Percentiles rank a stretch among this genome's conserved stretches.
Conservation (phyloP, 768 basidiomycete genomes). For the Lactifluus volemus region DNA sequence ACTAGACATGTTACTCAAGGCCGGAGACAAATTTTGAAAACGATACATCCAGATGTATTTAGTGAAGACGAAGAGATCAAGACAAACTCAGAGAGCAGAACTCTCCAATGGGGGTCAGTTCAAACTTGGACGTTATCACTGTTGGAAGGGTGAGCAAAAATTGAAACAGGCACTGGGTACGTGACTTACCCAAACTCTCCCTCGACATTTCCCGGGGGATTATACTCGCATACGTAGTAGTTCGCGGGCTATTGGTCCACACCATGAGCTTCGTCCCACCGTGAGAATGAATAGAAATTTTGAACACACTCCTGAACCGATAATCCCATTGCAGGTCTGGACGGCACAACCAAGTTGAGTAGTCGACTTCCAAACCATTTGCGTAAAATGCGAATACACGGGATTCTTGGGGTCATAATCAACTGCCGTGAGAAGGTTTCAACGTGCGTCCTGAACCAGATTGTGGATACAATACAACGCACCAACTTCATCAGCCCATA, state of each 20-base stretch:
- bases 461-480: conserved; percentile 25
- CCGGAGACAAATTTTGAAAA: not conserved
- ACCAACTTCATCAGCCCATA: conserved; percentile 65
- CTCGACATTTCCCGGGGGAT: conserved; percentile 51
- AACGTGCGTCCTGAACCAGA: not conserved
- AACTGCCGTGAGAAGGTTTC: conserved; percentile 28
- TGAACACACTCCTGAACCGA: conserved; percentile 46
- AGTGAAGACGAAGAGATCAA: not conserved
- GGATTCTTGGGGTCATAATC: conserved; percentile 52
- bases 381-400: conserved; percentile 58
- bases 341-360: conserved; percentile 58
- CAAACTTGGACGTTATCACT: conserved; percentile 28
- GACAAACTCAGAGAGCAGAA: not conserved
- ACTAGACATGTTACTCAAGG: too few species aligned
- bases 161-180: not conserved
- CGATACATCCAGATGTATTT: conserved; percentile 17
- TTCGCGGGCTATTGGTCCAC: conserved; percentile 36
- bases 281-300: not conserved
- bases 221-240: conserved; percentile 66
- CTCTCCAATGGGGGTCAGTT: not conserved
- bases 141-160: not conserved
- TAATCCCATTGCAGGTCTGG: conserved; percentile 41
- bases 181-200: conserved; percentile 50
- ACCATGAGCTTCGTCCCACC: not conserved
- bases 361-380: conserved; percentile 66